Percentiles rank a stretch among this genome's conserved stretches.
phyloP scores from a whole-genome alignment of 2,329 filamentous ascomycete genomes.

The Nothopassalora personata region DNA sequence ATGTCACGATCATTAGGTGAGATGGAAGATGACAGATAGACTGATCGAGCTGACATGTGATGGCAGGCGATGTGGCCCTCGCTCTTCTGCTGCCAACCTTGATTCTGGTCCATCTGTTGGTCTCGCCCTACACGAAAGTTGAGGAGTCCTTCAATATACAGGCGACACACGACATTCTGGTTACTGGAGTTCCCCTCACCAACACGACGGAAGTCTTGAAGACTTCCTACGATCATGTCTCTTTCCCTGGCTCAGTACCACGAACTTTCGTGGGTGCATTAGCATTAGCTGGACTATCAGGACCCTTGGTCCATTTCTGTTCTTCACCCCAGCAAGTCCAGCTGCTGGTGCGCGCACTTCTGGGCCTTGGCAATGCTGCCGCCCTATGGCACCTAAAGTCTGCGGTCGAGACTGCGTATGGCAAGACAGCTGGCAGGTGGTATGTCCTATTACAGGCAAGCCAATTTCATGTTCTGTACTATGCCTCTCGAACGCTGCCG shows the following conservation, averaged over 20 bases:
- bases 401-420: slow-evolving; percentile 62
- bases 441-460: slow-evolving; percentile 70
- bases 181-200: slow-evolving; percentile 63
- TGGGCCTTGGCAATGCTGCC: slow-evolving; percentile 70
- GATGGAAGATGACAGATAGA: neutral
- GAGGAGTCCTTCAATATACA: slow-evolving; percentile 99
- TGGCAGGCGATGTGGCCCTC: slow-evolving; percentile 44
- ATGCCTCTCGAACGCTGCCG: slow-evolving; percentile 82
- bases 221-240: slow-evolving; percentile 76
- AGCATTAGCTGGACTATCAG: slow-evolving; percentile 65
- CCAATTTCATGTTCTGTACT: slow-evolving; percentile 92
- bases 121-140: slow-evolving; percentile 90
- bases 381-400: slow-evolving; percentile 62
- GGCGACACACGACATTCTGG: slow-evolving; percentile 81
- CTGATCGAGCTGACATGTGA: neutral
- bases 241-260: slow-evolving; percentile 86
- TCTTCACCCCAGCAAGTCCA: slow-evolving; percentile 55
- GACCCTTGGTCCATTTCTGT: slow-evolving; percentile 57
- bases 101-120: slow-evolving; percentile 30
- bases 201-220: slow-evolving; percentile 34
- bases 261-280: slow-evolving; percentile 83
- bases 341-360: slow-evolving; percentile 62
- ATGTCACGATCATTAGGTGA: slow-evolving; percentile 3
- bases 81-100: slow-evolving; percentile 54
- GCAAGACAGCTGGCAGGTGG: slow-evolving; percentile 66